These are phyloP conservation scores for Rauvolfia tetraphylla DNA, from an alignment of 257 asterid genomes.

Conservation along the genomic window DNA sequence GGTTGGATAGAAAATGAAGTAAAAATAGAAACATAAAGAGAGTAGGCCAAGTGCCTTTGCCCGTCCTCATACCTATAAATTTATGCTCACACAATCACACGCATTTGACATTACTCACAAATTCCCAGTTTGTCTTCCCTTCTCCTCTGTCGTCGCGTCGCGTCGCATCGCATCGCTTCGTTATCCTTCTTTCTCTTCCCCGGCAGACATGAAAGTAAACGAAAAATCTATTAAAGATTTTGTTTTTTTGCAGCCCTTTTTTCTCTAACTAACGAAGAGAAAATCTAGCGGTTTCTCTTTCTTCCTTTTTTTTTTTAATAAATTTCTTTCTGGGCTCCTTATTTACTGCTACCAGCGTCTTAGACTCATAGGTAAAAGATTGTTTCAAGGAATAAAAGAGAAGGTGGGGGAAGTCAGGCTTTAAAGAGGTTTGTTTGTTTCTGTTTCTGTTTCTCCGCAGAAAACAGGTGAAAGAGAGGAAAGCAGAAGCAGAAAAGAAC, in stretches of 20 bases:
- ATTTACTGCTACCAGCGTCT: neutral
- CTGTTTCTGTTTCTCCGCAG: constrained; percentile 6
- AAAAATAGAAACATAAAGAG: neutral
- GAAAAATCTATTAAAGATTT: constrained; percentile 3
- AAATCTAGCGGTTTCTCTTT: neutral
- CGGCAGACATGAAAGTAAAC: constrained; percentile 4
- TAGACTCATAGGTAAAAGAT: neutral
- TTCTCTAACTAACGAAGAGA: neutral
- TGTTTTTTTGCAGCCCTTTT: neutral
- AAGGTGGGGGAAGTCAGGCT: neutral
- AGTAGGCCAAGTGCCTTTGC: neutral
- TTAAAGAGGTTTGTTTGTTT: constrained; percentile 17
- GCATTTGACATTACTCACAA: too few relatives aligned
- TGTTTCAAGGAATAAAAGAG: neutral
- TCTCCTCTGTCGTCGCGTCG: constrained; percentile 6
- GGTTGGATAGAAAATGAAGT: neutral
- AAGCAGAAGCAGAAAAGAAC: constrained; percentile 8
- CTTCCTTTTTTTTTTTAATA: neutral
- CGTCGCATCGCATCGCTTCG: neutral
- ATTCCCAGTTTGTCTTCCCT: neutral
- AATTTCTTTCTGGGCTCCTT: neutral
- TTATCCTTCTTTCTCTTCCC: neutral
- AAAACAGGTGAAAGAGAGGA: neutral
- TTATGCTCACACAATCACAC: neutral
- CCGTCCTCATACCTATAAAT: neutral